Conservation (phyloP, 306 rosid genomes). For the Delonix regia region DNA sequence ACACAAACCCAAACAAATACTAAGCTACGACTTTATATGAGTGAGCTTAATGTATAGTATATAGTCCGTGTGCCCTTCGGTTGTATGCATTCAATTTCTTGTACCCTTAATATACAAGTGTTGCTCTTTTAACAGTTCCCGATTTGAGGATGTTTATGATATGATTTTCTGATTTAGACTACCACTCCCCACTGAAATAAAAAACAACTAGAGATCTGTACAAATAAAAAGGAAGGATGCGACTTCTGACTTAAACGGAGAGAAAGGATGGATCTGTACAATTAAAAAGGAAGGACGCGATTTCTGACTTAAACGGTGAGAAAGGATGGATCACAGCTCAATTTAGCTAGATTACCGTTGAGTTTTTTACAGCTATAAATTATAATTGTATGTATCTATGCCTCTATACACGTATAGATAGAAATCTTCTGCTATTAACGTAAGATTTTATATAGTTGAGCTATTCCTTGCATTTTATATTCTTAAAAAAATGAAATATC, state of each 20-base stretch:
- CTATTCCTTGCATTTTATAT: neutral
- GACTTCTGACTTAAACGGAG: conserved; percentile 36
- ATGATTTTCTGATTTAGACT: conserved; percentile 27
- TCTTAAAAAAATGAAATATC: neutral
- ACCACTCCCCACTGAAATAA: neutral
- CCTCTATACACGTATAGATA: neutral
- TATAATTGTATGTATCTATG: neutral
- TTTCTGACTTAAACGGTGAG: conserved; percentile 34
- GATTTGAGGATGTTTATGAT: neutral
- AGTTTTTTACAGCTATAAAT: neutral
- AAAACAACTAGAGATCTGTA: neutral
- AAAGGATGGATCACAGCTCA: conserved; percentile 29
- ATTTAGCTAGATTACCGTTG: conserved; percentile 14
- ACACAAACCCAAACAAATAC: neutral
- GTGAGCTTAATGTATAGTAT: neutral
- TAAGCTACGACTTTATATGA: neutral
- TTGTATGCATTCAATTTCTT: conserved; percentile 21
- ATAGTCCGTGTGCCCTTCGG: conserved; percentile 11
- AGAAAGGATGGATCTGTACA: conserved; percentile 19
- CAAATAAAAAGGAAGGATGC: conserved; percentile 24
- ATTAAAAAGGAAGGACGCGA: conserved; percentile 27
- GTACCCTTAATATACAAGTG: neutral
- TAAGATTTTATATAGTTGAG: neutral
- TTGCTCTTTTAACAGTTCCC: neutral
- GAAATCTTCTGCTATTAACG: neutral